These are phyloP conservation scores for Rhodotorula sp. DNA, from an alignment of 1,284 basidiomycete genomes.

Conservation along the genomic window DNA sequence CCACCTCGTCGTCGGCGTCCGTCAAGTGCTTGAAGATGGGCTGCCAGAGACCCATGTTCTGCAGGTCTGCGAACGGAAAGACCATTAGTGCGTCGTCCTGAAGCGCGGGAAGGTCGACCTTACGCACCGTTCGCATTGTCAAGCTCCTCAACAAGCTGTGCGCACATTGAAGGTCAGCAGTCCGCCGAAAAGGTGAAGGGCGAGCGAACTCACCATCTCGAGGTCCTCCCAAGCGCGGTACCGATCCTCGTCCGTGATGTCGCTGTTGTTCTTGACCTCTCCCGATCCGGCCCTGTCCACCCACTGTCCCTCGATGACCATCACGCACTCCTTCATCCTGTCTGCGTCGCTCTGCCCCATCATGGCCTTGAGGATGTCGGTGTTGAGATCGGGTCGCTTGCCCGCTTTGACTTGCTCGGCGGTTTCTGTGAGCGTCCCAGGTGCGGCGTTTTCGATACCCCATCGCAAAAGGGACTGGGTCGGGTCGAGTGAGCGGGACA, in stretches of 20 bases:
- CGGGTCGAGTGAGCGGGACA: constrained; percentile 14
- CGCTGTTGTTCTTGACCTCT: constrained; percentile 63
- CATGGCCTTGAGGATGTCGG: constrained; percentile 78
- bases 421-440: constrained; percentile 22
- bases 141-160: constrained; percentile 81
- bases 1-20: constrained; percentile 62
- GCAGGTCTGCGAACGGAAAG: constrained; percentile 61
- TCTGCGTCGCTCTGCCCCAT: constrained; percentile 80
- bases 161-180: background rate
- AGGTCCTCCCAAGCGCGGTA: constrained; percentile 84
- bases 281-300: constrained; percentile 59
- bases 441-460: constrained; percentile 40
- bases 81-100: constrained; percentile 4
- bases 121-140: constrained; percentile 87
- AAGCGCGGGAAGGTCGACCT: background rate
- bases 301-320: constrained; percentile 64
- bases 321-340: constrained; percentile 82
- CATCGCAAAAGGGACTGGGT: constrained; percentile 38
- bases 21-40: constrained; percentile 68
- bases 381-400: constrained; percentile 56
- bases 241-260: constrained; percentile 60
- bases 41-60: constrained; percentile 80
- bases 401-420: constrained; percentile 33
- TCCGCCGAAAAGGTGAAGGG: constrained; percentile 10
- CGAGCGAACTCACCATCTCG: constrained; percentile 71